A percentile compares a stretch with the other conserved stretches of the same genome.
These are phyloP conservation scores for Colletotrichum agaves DNA, from an alignment of 2,329 filamentous ascomycete species.

Conservation along the genomic window DNA sequence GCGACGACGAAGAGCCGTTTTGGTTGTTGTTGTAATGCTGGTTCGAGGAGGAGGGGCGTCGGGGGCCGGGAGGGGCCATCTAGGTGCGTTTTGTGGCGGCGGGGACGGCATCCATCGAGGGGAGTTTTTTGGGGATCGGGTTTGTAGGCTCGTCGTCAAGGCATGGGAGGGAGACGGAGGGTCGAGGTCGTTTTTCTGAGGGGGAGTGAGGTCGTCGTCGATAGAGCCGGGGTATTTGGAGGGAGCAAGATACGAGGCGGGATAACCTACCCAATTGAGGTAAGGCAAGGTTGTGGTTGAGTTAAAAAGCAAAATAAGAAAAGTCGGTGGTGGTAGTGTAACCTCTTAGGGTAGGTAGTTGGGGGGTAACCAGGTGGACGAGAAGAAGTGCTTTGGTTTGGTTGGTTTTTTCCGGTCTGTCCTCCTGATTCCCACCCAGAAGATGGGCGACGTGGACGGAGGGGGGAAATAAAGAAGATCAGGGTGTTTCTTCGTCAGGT, in stretches of 20 bases:
- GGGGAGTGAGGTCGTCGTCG: not conserved
- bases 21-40: not conserved
- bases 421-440: too few relatives aligned
- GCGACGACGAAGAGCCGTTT: constrained; percentile 10
- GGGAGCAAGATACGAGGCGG: constrained; percentile 13
- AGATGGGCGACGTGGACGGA: too few relatives aligned
- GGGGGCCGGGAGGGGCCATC: constrained; percentile 18
- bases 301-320: too few relatives aligned
- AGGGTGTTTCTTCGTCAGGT: not conserved
- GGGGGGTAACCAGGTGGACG: too few relatives aligned
- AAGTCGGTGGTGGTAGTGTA: not conserved
- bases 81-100: constrained; percentile 23
- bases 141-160: not conserved
- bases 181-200: too few relatives aligned
- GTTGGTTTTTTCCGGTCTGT: not conserved
- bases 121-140: not conserved
- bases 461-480: too few relatives aligned
- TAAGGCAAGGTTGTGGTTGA: not conserved
- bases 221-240: not conserved
- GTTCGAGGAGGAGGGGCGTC: constrained; percentile 21
- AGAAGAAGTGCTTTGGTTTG: not conserved
- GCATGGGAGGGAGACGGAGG: not conserved
- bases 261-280: too few relatives aligned
- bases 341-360: not conserved
- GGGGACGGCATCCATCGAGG: constrained; percentile 29